These are phyloP conservation scores for Leccinum broughii DNA, from an alignment of 768 basidiomycete genomes.

Conservation along the genomic window DNA sequence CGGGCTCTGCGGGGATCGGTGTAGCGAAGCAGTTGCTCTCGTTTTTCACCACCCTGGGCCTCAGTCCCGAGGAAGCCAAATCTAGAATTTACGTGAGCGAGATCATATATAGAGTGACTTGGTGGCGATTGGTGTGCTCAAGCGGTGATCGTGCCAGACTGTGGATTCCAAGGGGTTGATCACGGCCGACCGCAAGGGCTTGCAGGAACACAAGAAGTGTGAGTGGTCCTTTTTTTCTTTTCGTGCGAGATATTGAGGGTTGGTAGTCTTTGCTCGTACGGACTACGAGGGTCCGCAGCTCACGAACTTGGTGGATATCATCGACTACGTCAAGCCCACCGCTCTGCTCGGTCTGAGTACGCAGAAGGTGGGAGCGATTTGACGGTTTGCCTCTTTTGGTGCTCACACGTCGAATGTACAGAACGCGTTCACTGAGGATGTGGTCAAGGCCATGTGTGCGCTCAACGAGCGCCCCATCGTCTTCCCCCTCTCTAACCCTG, in stretches of 20 bases:
- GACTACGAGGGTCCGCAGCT: conserved; percentile 67
- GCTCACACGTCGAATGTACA: conserved; percentile 11
- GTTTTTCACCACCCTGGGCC: conserved; percentile 52
- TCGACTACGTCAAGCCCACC: conserved; percentile 72
- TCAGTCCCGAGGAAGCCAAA: conserved; percentile 66
- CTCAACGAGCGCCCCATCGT: conserved; percentile 74
- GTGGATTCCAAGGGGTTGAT: conserved; percentile 80
- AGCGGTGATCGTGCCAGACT: conserved; percentile 40
- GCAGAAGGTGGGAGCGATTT: conserved; percentile 28
- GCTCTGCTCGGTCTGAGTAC: conserved; percentile 78
- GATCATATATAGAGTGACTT: conserved; percentile 3
- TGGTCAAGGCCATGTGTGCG: conserved; percentile 61
- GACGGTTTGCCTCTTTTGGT: not conserved
- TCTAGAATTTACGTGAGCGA: conserved; percentile 61
- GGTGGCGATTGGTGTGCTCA: conserved; percentile 13
- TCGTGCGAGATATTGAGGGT: not conserved
- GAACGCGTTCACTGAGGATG: conserved; percentile 63
- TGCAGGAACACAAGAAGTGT: conserved; percentile 78
- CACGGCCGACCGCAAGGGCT: conserved; percentile 62
- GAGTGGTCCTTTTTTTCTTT: conserved; percentile 10
- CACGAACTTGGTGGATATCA: conserved; percentile 62
- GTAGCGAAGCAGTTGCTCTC: conserved; percentile 52
- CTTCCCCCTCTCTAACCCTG: conserved; percentile 80
- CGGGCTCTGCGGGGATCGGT: conserved; percentile 54
- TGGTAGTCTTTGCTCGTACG: conserved; percentile 64